Percentiles rank a stretch among this genome's conserved stretches.
Conservation (phyloP, 2,329 filamentous ascomycete species). For the Monosporascus sp. region DNA sequence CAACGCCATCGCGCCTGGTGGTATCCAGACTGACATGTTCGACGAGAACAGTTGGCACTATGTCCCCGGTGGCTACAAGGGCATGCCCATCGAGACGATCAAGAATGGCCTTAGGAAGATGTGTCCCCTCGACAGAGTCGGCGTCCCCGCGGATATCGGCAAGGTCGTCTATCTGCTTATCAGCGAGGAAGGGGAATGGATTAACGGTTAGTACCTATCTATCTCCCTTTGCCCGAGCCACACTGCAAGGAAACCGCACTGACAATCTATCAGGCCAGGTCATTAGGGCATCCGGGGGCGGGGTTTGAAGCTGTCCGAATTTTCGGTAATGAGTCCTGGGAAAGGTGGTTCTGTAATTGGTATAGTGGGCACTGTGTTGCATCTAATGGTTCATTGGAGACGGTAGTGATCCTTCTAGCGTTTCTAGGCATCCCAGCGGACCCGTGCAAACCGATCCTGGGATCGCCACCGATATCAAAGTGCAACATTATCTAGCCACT, state of each 20-base stretch:
- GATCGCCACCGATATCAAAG: no score
- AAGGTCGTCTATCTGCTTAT: constrained; percentile 51
- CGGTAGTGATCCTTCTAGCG: no score
- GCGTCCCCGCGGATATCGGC: constrained; percentile 53
- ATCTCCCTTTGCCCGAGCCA: not conserved
- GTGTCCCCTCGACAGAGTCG: constrained; percentile 56
- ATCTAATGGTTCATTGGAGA: no score
- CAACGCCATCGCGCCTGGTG: constrained; percentile 67
- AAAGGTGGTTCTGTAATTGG: no score
- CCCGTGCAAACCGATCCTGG: no score
- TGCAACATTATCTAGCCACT: no score
- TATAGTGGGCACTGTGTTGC: no score
- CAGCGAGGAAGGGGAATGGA: constrained; percentile 57
- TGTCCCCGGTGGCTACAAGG: constrained; percentile 49
- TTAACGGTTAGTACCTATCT: constrained; percentile 48
- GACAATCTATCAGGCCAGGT: constrained; percentile 1
- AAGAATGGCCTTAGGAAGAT: constrained; percentile 49
- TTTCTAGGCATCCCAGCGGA: no score
- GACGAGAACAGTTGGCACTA: constrained; percentile 64
- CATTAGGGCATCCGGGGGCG: not conserved
- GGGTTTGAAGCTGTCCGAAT: not conserved
- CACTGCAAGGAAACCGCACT: constrained; percentile 1
- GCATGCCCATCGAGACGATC: constrained; percentile 47
- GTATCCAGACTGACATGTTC: constrained; percentile 76
- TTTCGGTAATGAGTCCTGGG: not conserved